Evolutionary conservation across 2,329 filamentous ascomycete species (phyloP).

Genomic region (Monosporascus cannonballus): DNA sequence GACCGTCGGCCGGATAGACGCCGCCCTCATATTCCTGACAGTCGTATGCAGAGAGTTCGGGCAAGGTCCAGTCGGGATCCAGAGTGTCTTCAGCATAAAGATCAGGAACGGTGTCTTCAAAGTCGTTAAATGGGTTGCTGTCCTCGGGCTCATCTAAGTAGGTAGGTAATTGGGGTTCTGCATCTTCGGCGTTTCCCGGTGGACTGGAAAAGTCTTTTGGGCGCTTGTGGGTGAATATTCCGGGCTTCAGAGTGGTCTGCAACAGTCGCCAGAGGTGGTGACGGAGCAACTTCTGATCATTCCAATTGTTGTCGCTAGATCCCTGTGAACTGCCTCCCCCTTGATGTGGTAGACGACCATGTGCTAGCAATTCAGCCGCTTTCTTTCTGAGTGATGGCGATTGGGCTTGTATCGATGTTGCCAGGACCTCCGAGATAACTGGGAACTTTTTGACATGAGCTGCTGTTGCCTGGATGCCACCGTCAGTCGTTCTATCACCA

Average conservation of each 20-base stretch:
- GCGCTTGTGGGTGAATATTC: conserved; percentile 6
- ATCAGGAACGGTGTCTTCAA: background rate
- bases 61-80: background rate
- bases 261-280: conserved; percentile 18
- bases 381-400: conserved; percentile 16
- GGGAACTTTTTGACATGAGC: conserved; percentile 15
- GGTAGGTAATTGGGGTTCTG: background rate
- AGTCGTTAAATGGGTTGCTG: background rate
- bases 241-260: conserved; percentile 14
- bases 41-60: background rate
- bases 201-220: background rate
- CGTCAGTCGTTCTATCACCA: conserved; percentile 8
- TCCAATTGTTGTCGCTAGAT: background rate
- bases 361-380: conserved; percentile 6
- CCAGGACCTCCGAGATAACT: conserved; percentile 18
- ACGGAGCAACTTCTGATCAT: conserved; percentile 7
- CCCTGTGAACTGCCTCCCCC: background rate
- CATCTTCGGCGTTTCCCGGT: background rate
- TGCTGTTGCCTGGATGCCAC: conserved; percentile 10
- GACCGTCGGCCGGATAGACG: background rate
- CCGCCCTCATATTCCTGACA: background rate
- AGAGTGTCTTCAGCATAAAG: background rate
- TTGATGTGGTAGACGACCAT: background rate
- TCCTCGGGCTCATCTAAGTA: background rate
- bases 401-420: conserved; percentile 11